phyloP scores from a whole-genome alignment of 2,329 filamentous ascomycete genomes.

The Chalaropsis thielavioides region DNA sequence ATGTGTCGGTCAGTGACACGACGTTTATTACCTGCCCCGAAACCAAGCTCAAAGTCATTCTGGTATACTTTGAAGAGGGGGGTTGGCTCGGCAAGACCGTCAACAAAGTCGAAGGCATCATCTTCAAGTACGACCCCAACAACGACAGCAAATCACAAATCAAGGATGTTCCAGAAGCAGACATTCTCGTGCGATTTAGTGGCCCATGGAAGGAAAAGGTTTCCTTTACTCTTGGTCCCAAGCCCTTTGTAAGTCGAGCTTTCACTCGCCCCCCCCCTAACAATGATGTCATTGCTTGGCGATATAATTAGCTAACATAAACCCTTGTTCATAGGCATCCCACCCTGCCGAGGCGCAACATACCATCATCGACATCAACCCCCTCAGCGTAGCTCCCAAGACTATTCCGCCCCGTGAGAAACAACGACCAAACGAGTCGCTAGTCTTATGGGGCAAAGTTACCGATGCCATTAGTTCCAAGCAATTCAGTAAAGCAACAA shows the following conservation, averaged over 20 bases:
- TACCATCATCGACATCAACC: slow-evolving; percentile 76
- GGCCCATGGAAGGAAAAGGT: slow-evolving; percentile 73
- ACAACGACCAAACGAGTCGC: slow-evolving; percentile 80
- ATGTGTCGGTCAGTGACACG: slow-evolving; percentile 76
- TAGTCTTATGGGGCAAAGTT: slow-evolving; percentile 75
- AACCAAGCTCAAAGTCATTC: slow-evolving; percentile 78
- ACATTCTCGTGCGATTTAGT: slow-evolving; percentile 67
- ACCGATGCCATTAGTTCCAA: slow-evolving; percentile 73
- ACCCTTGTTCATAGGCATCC: slow-evolving; percentile 25
- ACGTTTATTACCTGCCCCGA: slow-evolving; percentile 83
- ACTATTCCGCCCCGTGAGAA: slow-evolving; percentile 58
- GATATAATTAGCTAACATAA: neutral
- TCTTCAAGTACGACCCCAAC: slow-evolving; percentile 80
- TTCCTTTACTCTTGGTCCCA: slow-evolving; percentile 44
- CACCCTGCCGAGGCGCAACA: slow-evolving; percentile 45
- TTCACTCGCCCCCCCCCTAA: neutral
- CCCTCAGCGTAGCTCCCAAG: slow-evolving; percentile 67
- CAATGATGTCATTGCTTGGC: slow-evolving; percentile 8
- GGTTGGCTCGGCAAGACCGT: slow-evolving; percentile 86
- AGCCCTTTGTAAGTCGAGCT: slow-evolving; percentile 41
- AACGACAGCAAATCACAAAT: slow-evolving; percentile 69
- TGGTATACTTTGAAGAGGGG: slow-evolving; percentile 76
- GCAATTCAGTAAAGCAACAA: slow-evolving; percentile 72
- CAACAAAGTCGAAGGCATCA: slow-evolving; percentile 78
- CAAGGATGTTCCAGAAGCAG: slow-evolving; percentile 73